These are phyloP conservation scores for Macrolepiota dolichaula DNA, from an alignment of 768 basidiomycete genomes.

Conservation along the genomic window DNA sequence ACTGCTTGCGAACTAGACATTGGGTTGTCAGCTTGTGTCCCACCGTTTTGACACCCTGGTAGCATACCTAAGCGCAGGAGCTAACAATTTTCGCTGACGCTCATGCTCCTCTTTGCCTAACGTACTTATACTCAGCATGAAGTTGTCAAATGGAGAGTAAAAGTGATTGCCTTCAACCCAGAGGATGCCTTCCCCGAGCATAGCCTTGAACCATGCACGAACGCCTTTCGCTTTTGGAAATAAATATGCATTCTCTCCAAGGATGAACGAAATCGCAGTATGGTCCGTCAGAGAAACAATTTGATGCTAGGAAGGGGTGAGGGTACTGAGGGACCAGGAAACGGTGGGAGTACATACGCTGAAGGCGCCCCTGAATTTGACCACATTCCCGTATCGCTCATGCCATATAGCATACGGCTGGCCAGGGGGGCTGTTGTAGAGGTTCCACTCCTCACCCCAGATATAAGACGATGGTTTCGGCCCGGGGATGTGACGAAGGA, in stretches of 20 bases:
- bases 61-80: no score
- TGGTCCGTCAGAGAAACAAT: slow-evolving; percentile 56
- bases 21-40: no score
- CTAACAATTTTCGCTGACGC: no score
- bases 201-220: slow-evolving; percentile 58
- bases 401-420: slow-evolving; percentile 52
- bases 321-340: slow-evolving; percentile 4
- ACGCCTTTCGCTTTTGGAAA: slow-evolving; percentile 69
- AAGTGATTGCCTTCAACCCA: slow-evolving; percentile 43
- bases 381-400: slow-evolving; percentile 40
- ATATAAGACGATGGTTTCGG: slow-evolving; percentile 45
- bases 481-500: slow-evolving; percentile 48
- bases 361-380: slow-evolving; percentile 54
- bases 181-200: slow-evolving; percentile 61
- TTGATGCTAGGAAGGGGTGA: slow-evolving; percentile 40
- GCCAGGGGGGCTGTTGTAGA: slow-evolving; percentile 56
- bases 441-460: slow-evolving; percentile 62
- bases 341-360: slow-evolving; percentile 36
- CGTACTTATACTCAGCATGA: neutral
- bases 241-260: slow-evolving; percentile 40
- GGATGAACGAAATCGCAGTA: slow-evolving; percentile 47
- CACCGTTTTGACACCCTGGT: no score
- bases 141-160: neutral
- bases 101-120: neutral
- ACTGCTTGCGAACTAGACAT: slow-evolving; percentile 45